Evolutionary conservation across 768 basidiomycete species (phyloP), one percentile per base, ranked within the genome.

Genomic region (Pisolithus albus): DNA sequence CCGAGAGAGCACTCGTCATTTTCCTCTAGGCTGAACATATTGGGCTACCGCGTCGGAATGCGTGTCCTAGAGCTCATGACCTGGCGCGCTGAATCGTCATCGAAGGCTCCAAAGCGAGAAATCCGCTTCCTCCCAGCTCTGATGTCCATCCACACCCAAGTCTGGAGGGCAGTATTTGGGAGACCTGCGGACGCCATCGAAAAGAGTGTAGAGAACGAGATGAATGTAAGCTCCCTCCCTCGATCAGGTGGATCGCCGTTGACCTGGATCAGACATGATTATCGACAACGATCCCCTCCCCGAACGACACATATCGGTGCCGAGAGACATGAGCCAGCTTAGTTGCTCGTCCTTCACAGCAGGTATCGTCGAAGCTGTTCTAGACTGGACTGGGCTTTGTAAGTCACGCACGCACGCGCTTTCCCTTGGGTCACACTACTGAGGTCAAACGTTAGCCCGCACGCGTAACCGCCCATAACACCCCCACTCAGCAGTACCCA

Each of bases 331-430:
- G 82, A 89, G 84, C 61, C 84, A 88, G 61, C 77, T 99, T 37
- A 94, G 88, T 60, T 97, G 93, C 63, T 96, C 92, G n/a, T 97
- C 96, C 3, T 88, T 95, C 64, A 92, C 92, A 0, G 96, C 96
- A 10, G 96, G 96, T 1, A 84, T 99, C 46, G 95, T 99, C 11
- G 96, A 99, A 70, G 96, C 94, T 10, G 91, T 95, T 15, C 75
- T 97, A 56, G 94, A 97, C n/a, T 64, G 93, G 92, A 1, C 75
- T 95, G 23, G 90, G 92, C 52, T 92, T 98, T 60, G 94, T 96
- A 64, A 63, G 92, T 81, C 24, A 44, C 32, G n/a, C 5, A 50
- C 8, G 44, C 34, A 30, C 8, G 44, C 36, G 26, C 18, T 41
- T 16, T 32, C 43, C 56, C 45, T 47, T 8, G 26, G 13, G 40